These are phyloP conservation scores for Candida insectalens DNA, from an alignment of 805 yeast species.

Conservation along the genomic window DNA sequence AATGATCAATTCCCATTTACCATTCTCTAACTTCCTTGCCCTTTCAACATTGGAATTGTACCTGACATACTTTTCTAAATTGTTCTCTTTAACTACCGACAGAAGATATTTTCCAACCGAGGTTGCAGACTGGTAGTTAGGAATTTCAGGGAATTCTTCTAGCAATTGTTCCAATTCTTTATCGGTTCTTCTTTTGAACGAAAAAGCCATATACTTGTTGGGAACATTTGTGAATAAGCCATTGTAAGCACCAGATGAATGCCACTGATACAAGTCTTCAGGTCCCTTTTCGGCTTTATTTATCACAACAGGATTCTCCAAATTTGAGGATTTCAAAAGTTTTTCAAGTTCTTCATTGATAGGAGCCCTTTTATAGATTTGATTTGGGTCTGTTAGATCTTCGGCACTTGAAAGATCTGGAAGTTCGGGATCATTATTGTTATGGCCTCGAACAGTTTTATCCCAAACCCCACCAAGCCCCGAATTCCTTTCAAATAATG, in stretches of 20 bases:
- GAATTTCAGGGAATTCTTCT: conserved; percentile 6
- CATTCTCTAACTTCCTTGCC: conserved; percentile 18
- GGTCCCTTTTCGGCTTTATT: conserved; percentile 4
- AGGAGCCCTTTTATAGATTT: conserved; percentile 5
- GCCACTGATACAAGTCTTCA: conserved; percentile 20
- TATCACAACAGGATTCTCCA: conserved; percentile 24
- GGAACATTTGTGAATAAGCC: conserved; percentile 34
- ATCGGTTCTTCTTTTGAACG: conserved; percentile 18
- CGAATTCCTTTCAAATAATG: conserved; percentile 30
- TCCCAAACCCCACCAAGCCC: conserved; percentile 35
- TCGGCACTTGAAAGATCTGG: conserved; percentile 7
- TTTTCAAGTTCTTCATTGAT: conserved; percentile 8
- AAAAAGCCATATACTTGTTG: conserved; percentile 27
- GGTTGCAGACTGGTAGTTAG: conserved; percentile 19
- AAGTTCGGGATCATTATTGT: conserved; percentile 14
- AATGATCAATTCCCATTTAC: conserved; percentile 27
- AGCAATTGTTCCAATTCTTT: conserved; percentile 5
- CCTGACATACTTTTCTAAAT: conserved; percentile 25
- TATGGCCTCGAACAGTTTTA: conserved; percentile 5
- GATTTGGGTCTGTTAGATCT: conserved; percentile 5
- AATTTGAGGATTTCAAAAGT: conserved; percentile 19
- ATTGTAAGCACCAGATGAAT: conserved; percentile 27
- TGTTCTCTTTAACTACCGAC: conserved; percentile 11
- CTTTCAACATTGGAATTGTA: conserved; percentile 32
- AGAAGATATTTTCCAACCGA: conserved; percentile 11